A percentile compares a stretch with the other conserved stretches of the same genome.
Conservation (phyloP, 305 asterid genomes). For the Plantago coronopus region DNA sequence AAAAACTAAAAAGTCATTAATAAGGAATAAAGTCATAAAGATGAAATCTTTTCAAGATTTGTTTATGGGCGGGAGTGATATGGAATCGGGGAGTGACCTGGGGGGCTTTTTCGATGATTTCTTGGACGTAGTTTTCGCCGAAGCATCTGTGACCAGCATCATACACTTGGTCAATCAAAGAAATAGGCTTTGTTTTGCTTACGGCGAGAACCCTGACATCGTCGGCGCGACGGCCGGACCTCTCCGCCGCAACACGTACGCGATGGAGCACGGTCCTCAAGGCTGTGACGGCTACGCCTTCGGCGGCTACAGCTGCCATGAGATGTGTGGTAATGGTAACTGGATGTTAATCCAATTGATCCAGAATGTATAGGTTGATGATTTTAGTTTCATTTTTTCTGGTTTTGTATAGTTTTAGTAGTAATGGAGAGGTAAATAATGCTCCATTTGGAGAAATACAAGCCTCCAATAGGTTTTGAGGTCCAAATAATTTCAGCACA, state of each 20-base stretch:
- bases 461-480: too few species aligned
- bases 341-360: not conserved
- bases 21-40: too few species aligned
- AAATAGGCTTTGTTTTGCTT: constrained; percentile 70
- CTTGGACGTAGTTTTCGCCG: constrained; percentile 85
- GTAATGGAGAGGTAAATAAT: too few species aligned
- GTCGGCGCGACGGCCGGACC: constrained; percentile 65
- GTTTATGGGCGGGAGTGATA: too few species aligned
- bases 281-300: constrained; percentile 56
- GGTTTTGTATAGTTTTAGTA: too few species aligned
- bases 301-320: constrained; percentile 79
- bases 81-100: constrained; percentile 39
- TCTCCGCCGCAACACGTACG: constrained; percentile 63
- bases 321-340: not conserved
- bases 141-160: constrained; percentile 76
- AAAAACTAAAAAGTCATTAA: too few species aligned
- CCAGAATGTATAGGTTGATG: too few species aligned
- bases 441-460: too few species aligned
- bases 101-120: constrained; percentile 78
- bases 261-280: constrained; percentile 63
- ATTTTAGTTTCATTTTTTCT: too few species aligned
- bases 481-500: too few species aligned
- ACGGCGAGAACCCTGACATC: constrained; percentile 82
- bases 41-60: not conserved
- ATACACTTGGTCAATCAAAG: constrained; percentile 65